Base-by-base conservation (phyloP, 148 eudicot genomes). In the Limonium bicolor region DNA sequence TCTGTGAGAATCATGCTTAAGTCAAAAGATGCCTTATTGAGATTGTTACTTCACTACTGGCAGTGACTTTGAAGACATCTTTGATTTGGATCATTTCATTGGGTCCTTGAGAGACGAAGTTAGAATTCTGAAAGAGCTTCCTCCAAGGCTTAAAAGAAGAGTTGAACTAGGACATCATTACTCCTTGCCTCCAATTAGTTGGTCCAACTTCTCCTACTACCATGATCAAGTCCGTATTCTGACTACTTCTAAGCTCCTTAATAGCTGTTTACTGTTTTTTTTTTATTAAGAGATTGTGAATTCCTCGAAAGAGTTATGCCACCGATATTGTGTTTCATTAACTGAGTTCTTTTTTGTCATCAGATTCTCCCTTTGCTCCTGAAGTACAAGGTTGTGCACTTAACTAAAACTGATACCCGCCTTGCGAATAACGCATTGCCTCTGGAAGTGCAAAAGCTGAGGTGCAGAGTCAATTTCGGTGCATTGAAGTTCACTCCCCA, bases 151-250 rank as follows among this genome's bases (percentile, higher is more conserved):
- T 25, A 68, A 80, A 60, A 71, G 32, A 30, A 59, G 90, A 61
- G 67, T 67, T 36, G 73, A 76, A 53, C 56, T 56, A 38, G 82
- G 82, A 50, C 56, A 19, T 8, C 46, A 49, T 42, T 62, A 64
- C 55, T 76, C 83, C 6, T 48, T 80, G 62, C 53, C 83, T 6
- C 90, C 90, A 18, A 67, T 80, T 51, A 80, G 90, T 56, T 80
- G 90, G 90, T 80, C 90, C 12, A 70, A 76, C 62, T 63, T 80
- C 59, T 80, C 83, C 22, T 80, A 80, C 55, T 80, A 80, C 63
- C 80, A 67, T 9, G 38, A 69, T 35, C 83, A 70, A 77, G 88
- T 79, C 35, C 28, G 61, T 37, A n/a, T n/a, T n/a, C n/a, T n/a
- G n/a, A n/a, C n/a, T n/a, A n/a, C n/a, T n/a, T n/a, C n/a, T n/a